Base-by-base conservation (phyloP, 108 stramenopile species). In the Skeletonema menzelii region DNA sequence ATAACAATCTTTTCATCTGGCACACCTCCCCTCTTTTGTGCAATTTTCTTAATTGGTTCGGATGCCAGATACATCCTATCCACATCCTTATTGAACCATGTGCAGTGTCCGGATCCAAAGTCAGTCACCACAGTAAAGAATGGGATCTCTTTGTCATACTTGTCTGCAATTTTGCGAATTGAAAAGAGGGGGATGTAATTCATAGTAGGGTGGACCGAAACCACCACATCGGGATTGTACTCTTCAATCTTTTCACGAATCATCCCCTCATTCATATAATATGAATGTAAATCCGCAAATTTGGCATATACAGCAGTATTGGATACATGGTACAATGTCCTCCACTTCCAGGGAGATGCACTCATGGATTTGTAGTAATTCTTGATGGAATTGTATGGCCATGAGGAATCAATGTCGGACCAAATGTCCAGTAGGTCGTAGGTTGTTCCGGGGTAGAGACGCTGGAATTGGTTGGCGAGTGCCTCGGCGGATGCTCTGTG, bases 61-160 rank as follows among this genome's bases (percentile, higher is more conserved):
- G 90, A 89, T 0, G 98, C 97, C 5, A 98, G 87, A 56, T 96
- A 98, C 69, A 94, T 87, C 57, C 84, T 85, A 60, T 97, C 95
- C 12, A 88, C 88, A 47, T 91, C 73, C 68, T 77, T 83, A 76
- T 88, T 82, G 71, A 98, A 98, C 98, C 98, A 98, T 19, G 89
- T 95, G 27, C 88, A 81, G 76, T 98, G 98, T 24, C 89, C 97
- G 7, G 88, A 87, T 44, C 91, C 98, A 27, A 98, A 87, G 80
- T 98, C 98, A 11, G 98, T 98, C 14, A 98, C 97, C 0, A 98
- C 97, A 13, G 98, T 98, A 73, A 95, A 97, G 76, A 94, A 89
- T 1, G 93, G 93, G 53, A 90, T 87, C 59, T 90, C 84, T 67
- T 82, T 84, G 1, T 88, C 89, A 11, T 59, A 49, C 49, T 86